Base-by-base conservation (phyloP, 805 yeast species). In the Cyberlindnera meyerae region DNA sequence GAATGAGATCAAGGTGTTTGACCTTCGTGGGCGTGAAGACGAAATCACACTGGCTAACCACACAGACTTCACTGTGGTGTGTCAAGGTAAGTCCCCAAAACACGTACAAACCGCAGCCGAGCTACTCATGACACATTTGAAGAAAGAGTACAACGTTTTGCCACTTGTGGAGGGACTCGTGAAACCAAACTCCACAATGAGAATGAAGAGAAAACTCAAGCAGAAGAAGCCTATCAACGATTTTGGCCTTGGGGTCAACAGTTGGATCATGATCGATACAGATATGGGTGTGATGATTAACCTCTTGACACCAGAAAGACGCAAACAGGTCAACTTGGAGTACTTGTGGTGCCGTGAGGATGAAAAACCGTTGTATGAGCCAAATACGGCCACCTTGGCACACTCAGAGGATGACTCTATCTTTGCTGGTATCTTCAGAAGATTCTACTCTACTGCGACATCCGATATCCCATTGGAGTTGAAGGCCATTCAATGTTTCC, bases 251-350 rank as follows among this genome's bases (percentile, higher is more conserved):
- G 55, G 50, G 15, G 67, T 78, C 5, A 87, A 86, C 48, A 73
- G 84, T 18, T 89, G 97, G 97, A 77, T 85, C 16, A 76, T 85
- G 73, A 65, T 88, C 32, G 87, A 86, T 49, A 72, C 86, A 33
- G 65, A 69, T 18, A 60, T 73, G 3, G 75, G 76, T 26, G 71
- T 87, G 4, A 73, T 68, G 37, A 70, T 89, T 22, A 95, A 89
- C 58, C 59, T 89, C 13, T 60, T 89, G 51, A 85, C 95, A 0
- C 66, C 69, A 5, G 79, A 77, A 27, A 74, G 90, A 57, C 68
- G 97, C 40, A 55, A 58, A 13, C 79, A 74, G 40, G 61, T 90
- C 45, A 77, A 84, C 50, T 66, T 89, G 53, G 96, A 87, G 55
- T 65, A 70, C 17, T 52, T 87, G 29, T 87, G 86, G 80, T 54